These are phyloP conservation scores for Sonneratia caseolaris DNA, from an alignment of 345 rosid genomes.

Conservation along the genomic window DNA sequence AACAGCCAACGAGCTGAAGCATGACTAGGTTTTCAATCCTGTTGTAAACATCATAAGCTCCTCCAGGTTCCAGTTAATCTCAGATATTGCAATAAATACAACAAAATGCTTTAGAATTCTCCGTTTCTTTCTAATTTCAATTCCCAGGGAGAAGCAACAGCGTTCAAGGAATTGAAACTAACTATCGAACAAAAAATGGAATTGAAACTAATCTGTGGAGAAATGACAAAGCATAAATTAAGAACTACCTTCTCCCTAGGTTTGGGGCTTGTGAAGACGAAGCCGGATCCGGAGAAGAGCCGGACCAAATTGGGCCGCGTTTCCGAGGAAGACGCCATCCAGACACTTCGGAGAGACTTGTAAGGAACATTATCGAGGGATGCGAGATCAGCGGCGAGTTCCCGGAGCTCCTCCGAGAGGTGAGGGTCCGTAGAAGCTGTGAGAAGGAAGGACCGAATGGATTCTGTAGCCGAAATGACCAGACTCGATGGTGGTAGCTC, in stretches of 20 bases:
- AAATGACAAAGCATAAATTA: not conserved
- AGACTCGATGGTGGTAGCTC: slow-evolving; percentile 23
- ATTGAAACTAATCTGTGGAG: not conserved
- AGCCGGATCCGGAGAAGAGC: slow-evolving; percentile 46
- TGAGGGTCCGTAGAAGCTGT: slow-evolving; percentile 38
- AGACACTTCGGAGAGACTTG: slow-evolving; percentile 50
- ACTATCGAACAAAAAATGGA: not conserved
- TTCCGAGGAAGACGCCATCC: slow-evolving; percentile 34
- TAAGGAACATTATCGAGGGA: slow-evolving; percentile 32
- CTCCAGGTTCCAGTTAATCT: not conserved
- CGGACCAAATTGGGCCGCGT: slow-evolving; percentile 40
- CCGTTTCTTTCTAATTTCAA: not conserved
- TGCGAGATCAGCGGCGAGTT: slow-evolving; percentile 42
- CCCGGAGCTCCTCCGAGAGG: slow-evolving; percentile 44
- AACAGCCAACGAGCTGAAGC: not conserved
- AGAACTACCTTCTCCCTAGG: slow-evolving; percentile 66
- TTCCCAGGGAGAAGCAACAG: not conserved
- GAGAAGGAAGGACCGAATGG: slow-evolving; percentile 36
- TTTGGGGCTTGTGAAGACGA: slow-evolving; percentile 55
- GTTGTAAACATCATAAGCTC: not conserved
- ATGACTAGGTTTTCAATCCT: not conserved
- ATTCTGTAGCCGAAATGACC: slow-evolving; percentile 23
- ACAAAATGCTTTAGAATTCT: not conserved
- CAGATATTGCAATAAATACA: not conserved
- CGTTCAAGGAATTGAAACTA: not conserved